Percentiles rank a stretch among this genome's conserved stretches.
phyloP scores from a whole-genome alignment of 192 early-diverging fungal genomes.

The Coemansia sp. region DNA sequence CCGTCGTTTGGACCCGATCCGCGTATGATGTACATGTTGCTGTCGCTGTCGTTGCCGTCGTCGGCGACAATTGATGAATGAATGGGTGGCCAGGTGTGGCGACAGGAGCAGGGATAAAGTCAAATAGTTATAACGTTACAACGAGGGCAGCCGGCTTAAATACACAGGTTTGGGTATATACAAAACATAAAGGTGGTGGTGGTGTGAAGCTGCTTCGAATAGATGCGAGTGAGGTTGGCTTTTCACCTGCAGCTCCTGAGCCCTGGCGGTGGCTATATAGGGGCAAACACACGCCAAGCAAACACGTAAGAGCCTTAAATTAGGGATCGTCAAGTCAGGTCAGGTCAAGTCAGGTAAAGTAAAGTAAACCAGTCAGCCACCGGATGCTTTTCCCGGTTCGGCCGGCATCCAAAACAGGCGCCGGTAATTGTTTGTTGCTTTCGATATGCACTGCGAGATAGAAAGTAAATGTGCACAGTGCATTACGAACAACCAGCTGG shows the following conservation, averaged over 20 bases:
- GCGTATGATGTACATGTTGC: not conserved
- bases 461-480: not conserved
- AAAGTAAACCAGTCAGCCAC: not conserved
- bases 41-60: no score
- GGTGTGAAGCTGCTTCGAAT: not conserved
- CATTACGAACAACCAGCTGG: not conserved
- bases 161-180: not conserved
- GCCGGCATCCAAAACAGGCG: not conserved
- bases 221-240: not conserved
- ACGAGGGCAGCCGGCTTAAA: not conserved
- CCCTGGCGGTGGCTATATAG: not conserved
- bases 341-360: no score
- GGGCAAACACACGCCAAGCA: not conserved
- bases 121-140: not conserved
- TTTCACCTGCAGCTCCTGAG: not conserved
- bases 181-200: not conserved
- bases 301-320: not conserved
- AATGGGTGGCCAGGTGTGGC: not conserved
- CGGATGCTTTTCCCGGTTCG: not conserved
- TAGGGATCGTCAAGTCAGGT: not conserved
- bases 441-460: conserved; percentile 1
- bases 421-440: not conserved
- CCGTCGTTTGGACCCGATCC: not conserved
- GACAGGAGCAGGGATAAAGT: not conserved
- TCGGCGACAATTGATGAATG: no score